Evolutionary conservation across 192 early-diverging fungal genomes (phyloP).

Genomic region (Coemansia sp.): DNA sequence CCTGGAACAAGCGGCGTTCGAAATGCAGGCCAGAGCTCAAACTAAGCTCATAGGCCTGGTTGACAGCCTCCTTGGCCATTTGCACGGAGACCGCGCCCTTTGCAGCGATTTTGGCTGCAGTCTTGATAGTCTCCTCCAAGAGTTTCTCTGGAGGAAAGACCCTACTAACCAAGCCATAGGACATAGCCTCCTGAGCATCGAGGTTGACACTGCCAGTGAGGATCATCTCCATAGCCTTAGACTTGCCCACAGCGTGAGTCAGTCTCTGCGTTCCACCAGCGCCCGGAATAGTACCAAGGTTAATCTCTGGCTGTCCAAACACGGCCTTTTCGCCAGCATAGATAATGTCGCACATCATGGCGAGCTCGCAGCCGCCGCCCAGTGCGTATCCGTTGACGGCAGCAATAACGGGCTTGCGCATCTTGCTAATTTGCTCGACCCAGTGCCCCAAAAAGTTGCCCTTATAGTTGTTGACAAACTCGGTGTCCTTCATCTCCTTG

Average conservation of each 20-base stretch:
- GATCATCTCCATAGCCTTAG: conserved; percentile 96
- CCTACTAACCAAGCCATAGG: conserved; percentile 81
- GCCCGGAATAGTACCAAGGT: conserved; percentile 94
- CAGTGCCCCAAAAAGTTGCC: conserved; percentile 92
- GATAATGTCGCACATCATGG: conserved; percentile 99
- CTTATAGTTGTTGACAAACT: conserved; percentile 87
- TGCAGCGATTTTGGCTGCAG: conserved; percentile 80
- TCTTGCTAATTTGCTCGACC: conserved; percentile 80
- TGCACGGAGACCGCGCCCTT: conserved; percentile 84
- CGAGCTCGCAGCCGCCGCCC: conserved; percentile 98
- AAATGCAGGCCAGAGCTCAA: conserved; percentile 82
- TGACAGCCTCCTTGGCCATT: conserved; percentile 97
- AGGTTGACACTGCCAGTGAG: conserved; percentile 84
- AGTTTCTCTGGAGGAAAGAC: conserved; percentile 85
- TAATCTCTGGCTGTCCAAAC: conserved; percentile 99
- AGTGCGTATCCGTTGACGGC: conserved; percentile 98
- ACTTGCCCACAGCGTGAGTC: conserved; percentile 92
- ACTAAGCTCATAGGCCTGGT: conserved; percentile 88
- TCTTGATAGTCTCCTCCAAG: conserved; percentile 87
- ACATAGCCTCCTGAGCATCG: conserved; percentile 83
- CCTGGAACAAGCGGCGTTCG: conserved; percentile 94
- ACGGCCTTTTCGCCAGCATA: conserved; percentile 96
- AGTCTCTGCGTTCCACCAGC: conserved; percentile 83
- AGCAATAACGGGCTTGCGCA: conserved; percentile 95
- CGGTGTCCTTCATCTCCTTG: conserved; percentile 94